phyloP scores from a whole-genome alignment of 139 green algal genomes.

The Gonium pectorale region DNA sequence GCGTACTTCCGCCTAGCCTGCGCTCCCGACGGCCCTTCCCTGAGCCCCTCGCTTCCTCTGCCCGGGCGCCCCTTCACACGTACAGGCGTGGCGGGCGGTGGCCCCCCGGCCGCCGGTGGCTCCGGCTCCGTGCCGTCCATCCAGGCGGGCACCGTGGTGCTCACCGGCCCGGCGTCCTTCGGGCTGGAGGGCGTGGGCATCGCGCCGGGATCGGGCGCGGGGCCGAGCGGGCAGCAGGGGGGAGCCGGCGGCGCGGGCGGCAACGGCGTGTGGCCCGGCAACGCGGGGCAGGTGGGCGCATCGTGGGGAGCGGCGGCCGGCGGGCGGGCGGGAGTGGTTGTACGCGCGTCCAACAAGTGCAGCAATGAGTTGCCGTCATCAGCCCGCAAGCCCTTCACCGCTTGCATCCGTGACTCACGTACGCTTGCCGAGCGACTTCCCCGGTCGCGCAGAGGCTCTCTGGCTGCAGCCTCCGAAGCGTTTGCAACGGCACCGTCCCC shows the following conservation, averaged over 20 bases:
- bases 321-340: background rate
- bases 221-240: too few relatives aligned
- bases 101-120: too few relatives aligned
- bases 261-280: conserved; percentile 14
- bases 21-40: too few relatives aligned
- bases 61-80: too few relatives aligned
- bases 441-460: background rate
- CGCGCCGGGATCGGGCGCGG: background rate
- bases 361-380: background rate
- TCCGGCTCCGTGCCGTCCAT: conserved; percentile 36
- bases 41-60: too few relatives aligned
- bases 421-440: background rate
- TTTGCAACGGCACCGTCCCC: too few relatives aligned
- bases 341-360: background rate
- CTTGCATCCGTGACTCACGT: background rate
- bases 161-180: conserved; percentile 24
- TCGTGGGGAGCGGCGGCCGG: too few relatives aligned
- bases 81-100: too few relatives aligned
- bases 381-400: background rate
- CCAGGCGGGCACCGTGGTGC: conserved; percentile 32
- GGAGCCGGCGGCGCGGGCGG: background rate
- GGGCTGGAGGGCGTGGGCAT: conserved; percentile 46
- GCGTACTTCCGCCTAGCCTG: too few relatives aligned
- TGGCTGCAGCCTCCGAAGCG: too few relatives aligned
- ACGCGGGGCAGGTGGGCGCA: background rate